Evolutionary conservation across 805 yeast species (phyloP).

Genomic region (Nakazawaea wickerhamii): DNA sequence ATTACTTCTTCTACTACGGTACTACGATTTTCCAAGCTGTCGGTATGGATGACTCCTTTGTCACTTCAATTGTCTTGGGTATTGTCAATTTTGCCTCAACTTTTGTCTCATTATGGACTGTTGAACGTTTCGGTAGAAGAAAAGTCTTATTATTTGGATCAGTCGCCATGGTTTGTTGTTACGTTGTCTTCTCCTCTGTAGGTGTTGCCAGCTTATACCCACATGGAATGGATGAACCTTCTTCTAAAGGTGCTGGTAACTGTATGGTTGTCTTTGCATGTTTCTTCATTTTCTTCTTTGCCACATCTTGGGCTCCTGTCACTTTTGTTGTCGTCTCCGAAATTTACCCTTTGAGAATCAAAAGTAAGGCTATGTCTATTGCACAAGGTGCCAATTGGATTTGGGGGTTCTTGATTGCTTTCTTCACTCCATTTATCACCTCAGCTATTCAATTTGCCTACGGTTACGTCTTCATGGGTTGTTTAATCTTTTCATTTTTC

Average conservation of each 20-base stretch:
- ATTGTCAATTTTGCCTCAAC: constrained; percentile 45
- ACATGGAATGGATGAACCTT: constrained; percentile 21
- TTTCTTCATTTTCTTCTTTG: constrained; percentile 60
- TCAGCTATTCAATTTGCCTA: constrained; percentile 49
- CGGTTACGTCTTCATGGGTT: constrained; percentile 54
- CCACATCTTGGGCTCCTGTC: constrained; percentile 74
- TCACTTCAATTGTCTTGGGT: constrained; percentile 37
- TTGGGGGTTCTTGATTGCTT: constrained; percentile 52
- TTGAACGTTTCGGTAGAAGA: constrained; percentile 64
- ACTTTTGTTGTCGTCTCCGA: constrained; percentile 64
- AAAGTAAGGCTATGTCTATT: constrained; percentile 57
- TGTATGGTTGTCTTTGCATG: constrained; percentile 64
- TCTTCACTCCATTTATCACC: constrained; percentile 54
- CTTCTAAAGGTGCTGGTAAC: constrained; percentile 31
- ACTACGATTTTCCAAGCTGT: constrained; percentile 52
- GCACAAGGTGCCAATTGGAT: constrained; percentile 65
- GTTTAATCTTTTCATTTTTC: constrained; percentile 47
- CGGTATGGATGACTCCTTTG: constrained; percentile 38
- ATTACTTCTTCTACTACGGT: constrained; percentile 68
- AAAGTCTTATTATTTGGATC: constrained; percentile 56
- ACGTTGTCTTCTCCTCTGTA: constrained; percentile 48
- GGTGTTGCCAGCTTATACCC: constrained; percentile 38
- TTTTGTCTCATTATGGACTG: constrained; percentile 43
- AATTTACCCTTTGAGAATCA: constrained; percentile 61
- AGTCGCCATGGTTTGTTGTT: constrained; percentile 54